phyloP scores from a whole-genome alignment of 1,284 basidiomycete genomes.

The Albatrellus sp. region DNA sequence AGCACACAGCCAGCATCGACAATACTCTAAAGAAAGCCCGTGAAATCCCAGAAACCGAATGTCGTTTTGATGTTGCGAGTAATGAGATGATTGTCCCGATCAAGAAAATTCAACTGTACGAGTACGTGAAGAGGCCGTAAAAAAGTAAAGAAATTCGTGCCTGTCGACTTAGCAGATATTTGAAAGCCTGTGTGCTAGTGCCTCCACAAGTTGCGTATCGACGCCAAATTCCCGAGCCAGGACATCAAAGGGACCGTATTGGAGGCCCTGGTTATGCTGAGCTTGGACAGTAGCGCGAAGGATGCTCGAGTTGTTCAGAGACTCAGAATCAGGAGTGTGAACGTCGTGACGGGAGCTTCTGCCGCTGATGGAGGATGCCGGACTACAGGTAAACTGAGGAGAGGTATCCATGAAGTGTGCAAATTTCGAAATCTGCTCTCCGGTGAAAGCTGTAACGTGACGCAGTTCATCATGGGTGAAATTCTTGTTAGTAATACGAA shows the following conservation, averaged over 20 bases:
- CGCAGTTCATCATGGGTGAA: neutral
- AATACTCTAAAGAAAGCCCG: slow-evolving; percentile 7
- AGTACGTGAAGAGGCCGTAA: neutral
- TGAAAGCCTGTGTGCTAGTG: slow-evolving; percentile 48
- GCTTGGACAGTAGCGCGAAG: slow-evolving; percentile 5
- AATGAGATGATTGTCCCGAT: neutral
- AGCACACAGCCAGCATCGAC: slow-evolving; percentile 7
- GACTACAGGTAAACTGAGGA: slow-evolving; percentile 8
- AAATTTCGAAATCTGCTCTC: slow-evolving; percentile 37
- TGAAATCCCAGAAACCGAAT: neutral
- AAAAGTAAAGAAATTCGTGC: neutral
- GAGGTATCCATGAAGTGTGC: slow-evolving; percentile 20
- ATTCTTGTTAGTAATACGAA: neutral
- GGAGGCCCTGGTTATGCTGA: neutral
- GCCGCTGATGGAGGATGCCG: slow-evolving; percentile 17
- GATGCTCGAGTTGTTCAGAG: neutral
- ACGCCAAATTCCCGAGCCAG: slow-evolving; percentile 65
- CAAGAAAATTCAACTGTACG: neutral
- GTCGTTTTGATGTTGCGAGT: neutral
- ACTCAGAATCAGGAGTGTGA: slow-evolving; percentile 6
- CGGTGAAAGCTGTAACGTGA: slow-evolving; percentile 40
- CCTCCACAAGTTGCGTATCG: slow-evolving; percentile 54
- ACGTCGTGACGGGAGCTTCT: slow-evolving; percentile 12
- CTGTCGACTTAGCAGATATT: slow-evolving; percentile 15
- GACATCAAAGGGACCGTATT: slow-evolving; percentile 23